Evolutionary conservation across 345 rosid genomes (phyloP), one percentile per base, ranked within the genome.

Genomic region (Moringa oleifera): DNA sequence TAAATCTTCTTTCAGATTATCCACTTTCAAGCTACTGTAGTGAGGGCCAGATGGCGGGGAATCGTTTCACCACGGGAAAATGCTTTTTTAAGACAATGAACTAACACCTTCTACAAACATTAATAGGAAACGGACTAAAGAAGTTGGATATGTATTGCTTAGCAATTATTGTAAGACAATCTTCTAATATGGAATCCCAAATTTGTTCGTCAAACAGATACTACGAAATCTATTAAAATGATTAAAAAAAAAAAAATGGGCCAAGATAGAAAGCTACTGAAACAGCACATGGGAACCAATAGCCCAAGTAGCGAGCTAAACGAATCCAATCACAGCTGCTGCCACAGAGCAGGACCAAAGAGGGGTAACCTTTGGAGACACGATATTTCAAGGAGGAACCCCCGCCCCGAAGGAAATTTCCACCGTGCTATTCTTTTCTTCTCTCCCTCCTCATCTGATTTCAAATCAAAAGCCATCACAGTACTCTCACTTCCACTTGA

Each of bases 311-410:
- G 8, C 3, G 33, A 28, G 5, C 33, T 28, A 28, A 68, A 90
- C 75, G 68, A 85, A 71, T 21, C 96, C 99, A 78, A 94, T 71
- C 51, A 94, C 61, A 66, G 99, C 96, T 23, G 97, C 97, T 11
- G 96, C 95, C 75, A 94, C 77, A 11, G 99, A 90, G 73, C 90
- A 69, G 51, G 97, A 79, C 97, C 96, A 94, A 65, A 83, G 63
- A 59, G 96, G 99, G 51, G 80, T 80, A 41, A 81, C 82, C 82
- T 79, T n/a, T 86, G 58, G 86, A 81, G 64, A 82, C 81, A 78
- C 89, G 85, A 68, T 73, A 88, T 68, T 81, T 90, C 69, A 94
- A 66, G 63, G 90, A n/a, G n/a, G n/a, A n/a, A n/a, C n/a, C n/a
- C n/a, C n/a, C n/a, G 51, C 73, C 90, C 95, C 36, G 85, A 73